Evolutionary conservation across 192 early-diverging fungal species (phyloP), one percentile per base, ranked within the genome.

Genomic region (Martensiomyces pterosporus): DNA sequence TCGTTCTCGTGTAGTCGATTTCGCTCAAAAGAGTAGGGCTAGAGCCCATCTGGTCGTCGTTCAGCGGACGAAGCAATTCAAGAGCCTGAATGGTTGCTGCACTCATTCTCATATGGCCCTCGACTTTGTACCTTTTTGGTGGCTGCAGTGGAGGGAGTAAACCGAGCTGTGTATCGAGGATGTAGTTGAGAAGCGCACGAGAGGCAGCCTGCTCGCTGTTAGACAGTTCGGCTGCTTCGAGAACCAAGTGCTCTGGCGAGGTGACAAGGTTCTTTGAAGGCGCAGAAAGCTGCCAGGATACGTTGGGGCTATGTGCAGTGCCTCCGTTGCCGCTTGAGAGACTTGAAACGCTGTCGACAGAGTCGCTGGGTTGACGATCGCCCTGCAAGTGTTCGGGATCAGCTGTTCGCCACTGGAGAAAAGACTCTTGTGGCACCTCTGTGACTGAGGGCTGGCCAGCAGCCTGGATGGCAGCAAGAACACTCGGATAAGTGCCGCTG

Each of bases 1-100:
- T 81, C 10, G 94, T 94, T 26, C 78, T 79, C 2, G 94, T 97
- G 26, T 68, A 61, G 56, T 93, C 85, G 29, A 97, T 72, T 14
- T 83, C 76, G 19, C 75, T 42, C 2, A 94, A 34, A 34, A 97
- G 51, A 46, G 86, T 87, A 4, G 83, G 85, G 23, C 53, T 65
- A 2, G 65, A 27, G 7, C 51, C 58, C 54, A 73, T 59, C 22
- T 60, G 40, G 15, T 77, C 74, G 38, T 78, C 76, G 16, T 64
- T 36, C 12, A 84, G 48, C 10, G 83, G 82, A 10, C 70, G 64
- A 3, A 87, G 58, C 7, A 97, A 59, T 45, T 94, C 92, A 12
- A 97, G 66, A 6, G 92, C 83, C 39, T 67, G 60, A 47, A 92
- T 78, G 1, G 91, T 86, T 10, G 82, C 81, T n/a, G 76, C 76